Evolutionary conservation across 2,329 filamentous ascomycete species (phyloP).

Genomic region (Colletotrichum orbiculare): DNA sequence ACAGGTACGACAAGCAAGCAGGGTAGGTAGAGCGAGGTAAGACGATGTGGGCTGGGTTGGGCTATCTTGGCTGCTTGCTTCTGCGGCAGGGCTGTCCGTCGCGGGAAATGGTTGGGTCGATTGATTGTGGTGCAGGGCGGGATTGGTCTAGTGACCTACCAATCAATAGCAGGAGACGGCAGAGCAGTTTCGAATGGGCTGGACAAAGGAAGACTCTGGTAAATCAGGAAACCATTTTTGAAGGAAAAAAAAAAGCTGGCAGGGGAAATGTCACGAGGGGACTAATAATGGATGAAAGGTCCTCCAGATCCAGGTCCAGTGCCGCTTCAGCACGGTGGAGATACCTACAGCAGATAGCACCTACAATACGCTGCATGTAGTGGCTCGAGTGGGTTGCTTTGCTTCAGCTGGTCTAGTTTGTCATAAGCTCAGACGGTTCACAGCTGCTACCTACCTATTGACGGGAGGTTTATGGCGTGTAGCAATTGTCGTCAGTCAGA

Average conservation of each 20-base stretch:
- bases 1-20: neutral
- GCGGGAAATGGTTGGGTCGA: neutral
- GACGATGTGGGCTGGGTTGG: neutral
- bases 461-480: too few species aligned
- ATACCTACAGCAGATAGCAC: too few species aligned
- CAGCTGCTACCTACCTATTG: too few species aligned
- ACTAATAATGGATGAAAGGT: conserved; percentile 33
- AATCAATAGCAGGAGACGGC: too few species aligned
- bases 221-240: neutral
- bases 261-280: conserved; percentile 32
- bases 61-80: neutral
- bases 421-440: conserved; percentile 24
- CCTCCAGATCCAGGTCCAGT: conserved; percentile 32
- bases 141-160: conserved; percentile 6
- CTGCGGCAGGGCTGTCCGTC: too few species aligned
- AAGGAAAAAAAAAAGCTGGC: neutral
- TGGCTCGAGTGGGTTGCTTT: neutral
- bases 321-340: neutral
- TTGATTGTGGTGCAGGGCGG: conserved; percentile 2
- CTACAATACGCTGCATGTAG: too few species aligned
- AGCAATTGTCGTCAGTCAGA: too few species aligned
- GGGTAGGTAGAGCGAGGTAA: too few species aligned
- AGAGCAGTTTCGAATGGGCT: neutral
- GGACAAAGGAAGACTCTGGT: conserved; percentile 12
- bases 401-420: conserved; percentile 16